Evolutionary conservation across 768 basidiomycete species (phyloP).

Genomic region (Amanita jacksonii): DNA sequence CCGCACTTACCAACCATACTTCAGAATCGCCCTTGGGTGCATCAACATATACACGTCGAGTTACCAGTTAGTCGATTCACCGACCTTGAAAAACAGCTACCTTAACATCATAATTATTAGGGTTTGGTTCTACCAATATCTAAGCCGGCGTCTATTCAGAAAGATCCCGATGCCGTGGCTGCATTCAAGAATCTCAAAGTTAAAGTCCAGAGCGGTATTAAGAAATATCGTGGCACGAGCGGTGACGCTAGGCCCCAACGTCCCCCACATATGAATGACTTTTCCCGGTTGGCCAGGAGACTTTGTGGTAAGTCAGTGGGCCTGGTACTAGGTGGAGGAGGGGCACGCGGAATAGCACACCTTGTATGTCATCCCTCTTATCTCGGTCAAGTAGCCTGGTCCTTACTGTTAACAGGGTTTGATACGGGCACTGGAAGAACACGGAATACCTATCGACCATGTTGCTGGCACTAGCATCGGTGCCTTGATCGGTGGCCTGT

Average conservation of each 20-base stretch:
- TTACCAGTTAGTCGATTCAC: conserved; percentile 45
- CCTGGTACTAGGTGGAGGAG: conserved; percentile 94
- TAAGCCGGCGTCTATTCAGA: conserved; percentile 45
- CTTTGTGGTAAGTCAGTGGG: conserved; percentile 92
- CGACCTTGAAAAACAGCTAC: conserved; percentile 8
- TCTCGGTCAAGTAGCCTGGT: neutral
- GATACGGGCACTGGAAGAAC: conserved; percentile 85
- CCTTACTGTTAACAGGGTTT: conserved; percentile 54
- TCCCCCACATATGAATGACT: conserved; percentile 81
- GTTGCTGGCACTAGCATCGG: conserved; percentile 92
- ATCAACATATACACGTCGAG: conserved; percentile 94
- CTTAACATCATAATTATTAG: conserved; percentile 24
- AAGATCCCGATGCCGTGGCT: conserved; percentile 81
- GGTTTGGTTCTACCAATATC: conserved; percentile 60
- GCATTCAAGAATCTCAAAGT: conserved; percentile 91
- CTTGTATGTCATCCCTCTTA: conserved; percentile 18
- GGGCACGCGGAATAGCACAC: conserved; percentile 65
- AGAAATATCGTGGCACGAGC: conserved; percentile 69
- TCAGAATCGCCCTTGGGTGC: conserved; percentile 91
- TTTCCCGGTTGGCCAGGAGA: conserved; percentile 81
- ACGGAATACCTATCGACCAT: conserved; percentile 88
- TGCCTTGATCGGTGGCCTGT: conserved; percentile 85
- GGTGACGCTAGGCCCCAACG: conserved; percentile 61
- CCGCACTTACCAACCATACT: conserved; percentile 4
- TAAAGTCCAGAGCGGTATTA: conserved; percentile 81